A percentile compares a stretch with the other conserved stretches of the same genome.
phyloP scores from a whole-genome alignment of 2,329 filamentous ascomycete species.

The Fusarium sp. region DNA sequence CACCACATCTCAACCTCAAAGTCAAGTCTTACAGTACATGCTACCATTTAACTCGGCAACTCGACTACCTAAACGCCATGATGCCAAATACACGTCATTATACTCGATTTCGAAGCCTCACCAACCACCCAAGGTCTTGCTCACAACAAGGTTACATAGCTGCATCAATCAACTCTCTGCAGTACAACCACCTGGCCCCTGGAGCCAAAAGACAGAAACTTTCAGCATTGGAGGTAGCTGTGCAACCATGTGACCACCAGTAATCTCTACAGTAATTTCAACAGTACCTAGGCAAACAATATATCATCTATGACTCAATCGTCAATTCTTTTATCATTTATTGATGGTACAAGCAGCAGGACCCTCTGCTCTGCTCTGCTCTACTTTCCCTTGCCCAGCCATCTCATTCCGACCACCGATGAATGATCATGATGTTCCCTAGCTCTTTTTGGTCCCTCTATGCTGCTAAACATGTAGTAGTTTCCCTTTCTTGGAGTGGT shows the following conservation, averaged over 20 bases:
- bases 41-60: not conserved
- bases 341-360: constrained; percentile 50
- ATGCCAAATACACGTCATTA: constrained; percentile 29
- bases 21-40: not conserved
- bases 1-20: not conserved
- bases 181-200: no score
- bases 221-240: not conserved
- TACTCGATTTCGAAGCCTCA: not conserved
- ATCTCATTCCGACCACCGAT: constrained; percentile 20
- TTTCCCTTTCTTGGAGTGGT: constrained; percentile 58
- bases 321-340: constrained; percentile 35
- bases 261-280: no score
- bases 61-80: constrained; percentile 12
- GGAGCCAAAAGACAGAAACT: no score
- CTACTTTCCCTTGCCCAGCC: constrained; percentile 37
- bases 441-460: constrained; percentile 36
- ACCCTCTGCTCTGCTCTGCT: constrained; percentile 40
- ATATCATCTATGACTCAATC: constrained; percentile 23
- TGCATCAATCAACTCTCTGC: no score
- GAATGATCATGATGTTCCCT: constrained; percentile 26
- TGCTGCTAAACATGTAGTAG: constrained; percentile 46
- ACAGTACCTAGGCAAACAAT: not conserved
- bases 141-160: no score
- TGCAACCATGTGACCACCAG: not conserved
- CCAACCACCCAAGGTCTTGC: not conserved